Evolutionary conservation across 306 rosid genomes (phyloP), one percentile per base, ranked within the genome.

Genomic region (Cotoneaster glaucophyllus): DNA sequence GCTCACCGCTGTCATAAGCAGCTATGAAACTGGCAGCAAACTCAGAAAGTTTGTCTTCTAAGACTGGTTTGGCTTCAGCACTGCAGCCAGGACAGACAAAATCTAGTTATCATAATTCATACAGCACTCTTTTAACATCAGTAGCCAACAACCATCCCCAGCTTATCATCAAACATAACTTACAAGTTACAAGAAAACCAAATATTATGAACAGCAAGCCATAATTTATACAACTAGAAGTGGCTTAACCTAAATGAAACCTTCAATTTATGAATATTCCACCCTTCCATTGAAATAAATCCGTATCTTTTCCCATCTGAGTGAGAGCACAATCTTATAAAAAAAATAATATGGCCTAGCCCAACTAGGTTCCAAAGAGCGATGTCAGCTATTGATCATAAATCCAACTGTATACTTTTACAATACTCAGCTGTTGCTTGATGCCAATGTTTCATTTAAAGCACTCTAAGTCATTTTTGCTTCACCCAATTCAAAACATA

Each of bases 1-100:
- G 74, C 71, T 90, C 96, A 68, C 97, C 97, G 43, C 77, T 89
- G 74, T 90, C 97, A 78, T 87, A 92, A 77, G 99, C 97, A 79
- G 91, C 92, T 77, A 95, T 29, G 41, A 95, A 91, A 76, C 84
- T 83, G 73, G 78, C 84, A 43, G 92, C 82, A 84, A 95, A 86
- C 58, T 92, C 97, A 25, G 89, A 78, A 78, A 90, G 96, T 54
- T 86, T 82, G 90, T 92, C 97, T 77, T 86, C 89, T 73, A 89
- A 64, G 32, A 88, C 65, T 67, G 97, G 64, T 86, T 92, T 87
- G 37, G 92, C 92, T 79, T 92, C 97, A 25, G 81, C 41, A 82
- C 99, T 95, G 96, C 96, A 86, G 76, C 25, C 66, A 87, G 67
- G 72, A 85, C 28, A 70, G 21, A 72, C 69, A 76, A 70, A 59